Base-by-base conservation (phyloP, 2,329 filamentous ascomycete genomes). In the Paecilomyces fulvus region DNA sequence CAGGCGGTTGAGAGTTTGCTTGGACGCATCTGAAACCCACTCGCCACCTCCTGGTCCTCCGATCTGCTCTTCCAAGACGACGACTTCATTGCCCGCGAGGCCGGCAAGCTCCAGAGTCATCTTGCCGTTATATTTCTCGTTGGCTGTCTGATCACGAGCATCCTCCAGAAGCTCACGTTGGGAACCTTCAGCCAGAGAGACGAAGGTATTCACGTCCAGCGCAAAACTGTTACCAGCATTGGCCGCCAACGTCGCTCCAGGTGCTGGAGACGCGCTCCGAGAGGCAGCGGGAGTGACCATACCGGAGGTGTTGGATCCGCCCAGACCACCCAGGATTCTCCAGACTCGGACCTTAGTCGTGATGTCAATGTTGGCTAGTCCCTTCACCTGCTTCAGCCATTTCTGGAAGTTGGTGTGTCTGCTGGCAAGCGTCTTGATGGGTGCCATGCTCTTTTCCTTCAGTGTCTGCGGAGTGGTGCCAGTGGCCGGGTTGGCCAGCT, bases 1-100 rank as follows among this genome's bases (percentile, higher is more conserved):
- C 12, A 73, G 73, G 52, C 77, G 77, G 54, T 71, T 70, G 11
- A 73, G 62, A 53, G 73, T 74, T 59, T 74, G 73, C 59, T 70
- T 71, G 51, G 73, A 74, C 20, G 66, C 72, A 56, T 79, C 80
- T 1, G 81, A 83, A 3, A 77, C 69, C 72, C 81, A 85, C 59
- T 84, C 82, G 17, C 79, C 79, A 52, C 79, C 79, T 11, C 65
- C 77, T 46, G 75, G 73, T 11, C 75, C 77, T 11, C 82, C 80
- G 51, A 87, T 78, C 59, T 86, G 80, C 69, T 96, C 90, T 68
- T 97, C 92, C 4, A 97, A 76, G n/a, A 96, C 84, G 52, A 96
- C 80, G 3, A 86, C 83, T 65, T 89, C 84, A 59, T 90, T 86
- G 30, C 84, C 83, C n/a, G 80, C 82, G 21, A 96, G 77, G 1